Percentiles rank a stretch among this genome's conserved stretches.
Evolutionary conservation across 164 flowering plant species (phyloP).

Genomic region (Stephania cephalantha): DNA sequence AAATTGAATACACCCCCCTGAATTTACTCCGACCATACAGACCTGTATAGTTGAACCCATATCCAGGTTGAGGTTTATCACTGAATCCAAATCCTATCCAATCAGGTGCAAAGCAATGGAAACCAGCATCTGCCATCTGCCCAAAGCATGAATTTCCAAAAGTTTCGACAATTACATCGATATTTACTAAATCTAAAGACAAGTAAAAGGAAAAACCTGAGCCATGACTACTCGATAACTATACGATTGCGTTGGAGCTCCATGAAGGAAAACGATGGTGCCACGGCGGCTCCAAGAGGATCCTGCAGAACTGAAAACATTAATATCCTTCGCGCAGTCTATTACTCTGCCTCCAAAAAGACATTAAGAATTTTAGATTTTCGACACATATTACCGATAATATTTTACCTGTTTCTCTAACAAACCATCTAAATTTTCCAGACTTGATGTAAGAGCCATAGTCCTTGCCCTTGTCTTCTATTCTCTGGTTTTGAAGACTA

Average conservation of each 20-base stretch:
- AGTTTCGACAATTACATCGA: not conserved
- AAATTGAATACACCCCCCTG: no score
- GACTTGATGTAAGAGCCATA: conserved; percentile 64
- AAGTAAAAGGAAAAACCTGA: conserved; percentile 40
- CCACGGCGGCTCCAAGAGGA: conserved; percentile 59
- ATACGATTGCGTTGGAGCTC: conserved; percentile 95
- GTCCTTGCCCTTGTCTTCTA: conserved; percentile 85
- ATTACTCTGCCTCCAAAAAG: not conserved
- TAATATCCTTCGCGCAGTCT: not conserved
- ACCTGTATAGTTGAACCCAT: conserved; percentile 92
- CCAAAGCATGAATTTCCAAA: conserved; percentile 1
- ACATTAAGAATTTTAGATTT: not conserved
- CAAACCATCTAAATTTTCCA: conserved; percentile 83
- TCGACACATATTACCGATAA: not conserved
- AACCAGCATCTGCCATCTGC: conserved; percentile 89
- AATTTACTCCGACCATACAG: conserved; percentile 5
- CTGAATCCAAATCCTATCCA: conserved; percentile 99
- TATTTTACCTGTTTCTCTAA: conserved; percentile 80
- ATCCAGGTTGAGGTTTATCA: conserved; percentile 94
- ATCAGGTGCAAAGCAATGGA: conserved; percentile 96
- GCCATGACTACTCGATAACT: conserved; percentile 93
- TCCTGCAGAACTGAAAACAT: conserved; percentile 35
- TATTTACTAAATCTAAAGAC: not conserved
- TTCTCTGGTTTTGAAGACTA: conserved; percentile 49
- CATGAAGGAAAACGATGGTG: conserved; percentile 83